These are phyloP conservation scores for Usnea hakonensis DNA, from an alignment of 495 filamentous ascomycete species.

Conservation along the genomic window DNA sequence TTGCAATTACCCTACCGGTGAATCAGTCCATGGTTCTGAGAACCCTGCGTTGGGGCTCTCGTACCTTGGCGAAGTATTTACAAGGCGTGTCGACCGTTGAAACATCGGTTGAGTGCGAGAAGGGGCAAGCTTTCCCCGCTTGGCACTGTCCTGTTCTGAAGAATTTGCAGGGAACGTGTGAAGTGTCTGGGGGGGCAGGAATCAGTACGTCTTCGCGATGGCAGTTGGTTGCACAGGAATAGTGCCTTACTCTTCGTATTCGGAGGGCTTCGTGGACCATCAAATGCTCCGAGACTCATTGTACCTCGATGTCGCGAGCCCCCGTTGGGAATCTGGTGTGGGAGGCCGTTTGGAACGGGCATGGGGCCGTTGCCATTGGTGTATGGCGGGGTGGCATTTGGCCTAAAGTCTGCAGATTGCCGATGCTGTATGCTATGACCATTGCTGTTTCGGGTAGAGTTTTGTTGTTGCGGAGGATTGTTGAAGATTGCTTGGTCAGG, in stretches of 20 bases:
- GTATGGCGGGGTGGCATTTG: slow-evolving; percentile 10
- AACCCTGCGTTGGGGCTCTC: background rate
- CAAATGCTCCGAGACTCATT: slow-evolving; percentile 46
- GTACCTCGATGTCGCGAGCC: slow-evolving; percentile 21
- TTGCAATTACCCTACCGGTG: slow-evolving; percentile 85
- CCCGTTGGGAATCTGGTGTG: slow-evolving; percentile 21
- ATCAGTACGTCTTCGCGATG: slow-evolving; percentile 20
- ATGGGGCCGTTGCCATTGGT: slow-evolving; percentile 12
- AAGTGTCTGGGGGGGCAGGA: slow-evolving; percentile 59
- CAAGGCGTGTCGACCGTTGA: slow-evolving; percentile 76
- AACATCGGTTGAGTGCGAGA: slow-evolving; percentile 80
- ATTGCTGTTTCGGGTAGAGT: slow-evolving; percentile 8
- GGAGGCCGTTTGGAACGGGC: slow-evolving; percentile 19
- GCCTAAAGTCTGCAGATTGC: slow-evolving; percentile 16
- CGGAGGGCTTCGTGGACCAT: slow-evolving; percentile 71
- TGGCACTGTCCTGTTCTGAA: slow-evolving; percentile 93
- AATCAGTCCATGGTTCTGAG: background rate
- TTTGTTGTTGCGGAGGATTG: slow-evolving; percentile 11
- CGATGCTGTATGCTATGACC: slow-evolving; percentile 11
- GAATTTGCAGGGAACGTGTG: slow-evolving; percentile 99
- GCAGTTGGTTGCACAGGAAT: background rate
- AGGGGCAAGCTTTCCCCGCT: slow-evolving; percentile 91
- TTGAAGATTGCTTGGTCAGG: slow-evolving; percentile 20
- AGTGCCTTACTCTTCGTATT: slow-evolving; percentile 61
- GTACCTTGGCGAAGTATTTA: slow-evolving; percentile 96